Conservation (phyloP, 352 stramenopile species). For the Globisporangium paddicum region DNA sequence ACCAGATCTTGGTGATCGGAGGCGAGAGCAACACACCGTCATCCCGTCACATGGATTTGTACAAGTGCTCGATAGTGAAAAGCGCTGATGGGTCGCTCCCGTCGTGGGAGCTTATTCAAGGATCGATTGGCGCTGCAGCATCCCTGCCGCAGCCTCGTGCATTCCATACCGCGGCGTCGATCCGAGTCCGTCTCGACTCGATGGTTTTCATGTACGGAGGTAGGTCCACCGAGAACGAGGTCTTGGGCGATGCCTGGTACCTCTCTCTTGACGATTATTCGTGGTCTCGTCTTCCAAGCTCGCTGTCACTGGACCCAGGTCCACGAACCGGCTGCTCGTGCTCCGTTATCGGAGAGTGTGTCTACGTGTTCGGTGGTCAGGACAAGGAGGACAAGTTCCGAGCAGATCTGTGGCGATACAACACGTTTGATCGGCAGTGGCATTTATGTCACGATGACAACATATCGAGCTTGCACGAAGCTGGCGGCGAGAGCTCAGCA, state of each 20-base stretch:
- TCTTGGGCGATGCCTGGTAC: constrained; percentile 78
- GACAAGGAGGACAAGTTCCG: constrained; percentile 77
- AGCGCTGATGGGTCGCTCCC: constrained; percentile 66
- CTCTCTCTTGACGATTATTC: constrained; percentile 77
- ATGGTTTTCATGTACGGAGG: constrained; percentile 85
- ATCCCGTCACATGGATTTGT: constrained; percentile 84
- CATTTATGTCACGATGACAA: constrained; percentile 83
- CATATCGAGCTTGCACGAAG: constrained; percentile 33
- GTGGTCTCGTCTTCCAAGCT: constrained; percentile 72
- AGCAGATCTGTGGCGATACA: constrained; percentile 82
- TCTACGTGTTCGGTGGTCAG: constrained; percentile 80
- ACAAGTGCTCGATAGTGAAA: constrained; percentile 58
- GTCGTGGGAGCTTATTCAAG: constrained; percentile 72
- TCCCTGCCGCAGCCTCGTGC: constrained; percentile 59
- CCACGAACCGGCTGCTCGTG: constrained; percentile 61
- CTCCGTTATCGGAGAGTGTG: constrained; percentile 72
- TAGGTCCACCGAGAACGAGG: constrained; percentile 62
- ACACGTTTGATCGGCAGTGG: constrained; percentile 86
- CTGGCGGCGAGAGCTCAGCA: constrained; percentile 5
- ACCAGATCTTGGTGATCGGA: constrained; percentile 77
- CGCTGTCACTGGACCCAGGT: constrained; percentile 70
- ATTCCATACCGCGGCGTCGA: constrained; percentile 61
- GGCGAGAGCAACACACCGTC: constrained; percentile 64
- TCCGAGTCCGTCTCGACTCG: constrained; percentile 66
- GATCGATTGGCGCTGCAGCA: constrained; percentile 51